Percentiles rank a stretch among this genome's conserved stretches.
phyloP scores from a whole-genome alignment of 345 rosid genomes.

The Euphorbia lathyris region DNA sequence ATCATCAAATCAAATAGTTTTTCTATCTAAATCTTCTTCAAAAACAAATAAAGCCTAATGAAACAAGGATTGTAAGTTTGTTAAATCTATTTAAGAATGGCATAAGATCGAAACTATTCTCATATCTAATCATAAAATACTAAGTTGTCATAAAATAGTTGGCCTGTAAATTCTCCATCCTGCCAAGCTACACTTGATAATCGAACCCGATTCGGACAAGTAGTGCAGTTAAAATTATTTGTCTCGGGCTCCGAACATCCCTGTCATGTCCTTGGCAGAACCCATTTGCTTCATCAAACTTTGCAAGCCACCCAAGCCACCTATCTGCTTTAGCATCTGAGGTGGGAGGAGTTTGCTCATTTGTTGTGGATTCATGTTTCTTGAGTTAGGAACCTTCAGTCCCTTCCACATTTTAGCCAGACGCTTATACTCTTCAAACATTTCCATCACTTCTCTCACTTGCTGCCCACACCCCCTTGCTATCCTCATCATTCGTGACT shows the following conservation, averaged over 20 bases:
- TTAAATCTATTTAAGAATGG: no score
- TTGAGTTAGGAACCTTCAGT: conserved; percentile 71
- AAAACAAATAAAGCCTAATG: no score
- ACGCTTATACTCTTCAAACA: conserved; percentile 88
- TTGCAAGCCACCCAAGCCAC: conserved; percentile 89
- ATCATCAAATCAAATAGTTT: no score
- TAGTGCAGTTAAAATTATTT: conserved; percentile 5
- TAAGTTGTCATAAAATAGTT: no score
- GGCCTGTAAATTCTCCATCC: neutral
- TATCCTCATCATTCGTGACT: conserved; percentile 69
- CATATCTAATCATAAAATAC: no score
- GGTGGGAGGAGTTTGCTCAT: conserved; percentile 86
- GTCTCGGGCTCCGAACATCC: conserved; percentile 68
- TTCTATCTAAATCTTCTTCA: no score
- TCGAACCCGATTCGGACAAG: conserved; percentile 4
- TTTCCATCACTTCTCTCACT: conserved; percentile 73
- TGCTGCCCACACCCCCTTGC: conserved; percentile 80
- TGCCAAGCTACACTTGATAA: neutral
- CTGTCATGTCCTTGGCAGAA: conserved; percentile 81
- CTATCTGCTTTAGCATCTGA: conserved; percentile 79
- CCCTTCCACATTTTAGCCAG: conserved; percentile 81
- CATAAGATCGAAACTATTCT: no score
- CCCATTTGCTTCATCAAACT: conserved; percentile 90
- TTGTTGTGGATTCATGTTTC: conserved; percentile 84
- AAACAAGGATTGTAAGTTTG: no score